Evolutionary conservation across 2,329 filamentous ascomycete genomes (phyloP).

Genomic region (Lasiodiplodia sp.): DNA sequence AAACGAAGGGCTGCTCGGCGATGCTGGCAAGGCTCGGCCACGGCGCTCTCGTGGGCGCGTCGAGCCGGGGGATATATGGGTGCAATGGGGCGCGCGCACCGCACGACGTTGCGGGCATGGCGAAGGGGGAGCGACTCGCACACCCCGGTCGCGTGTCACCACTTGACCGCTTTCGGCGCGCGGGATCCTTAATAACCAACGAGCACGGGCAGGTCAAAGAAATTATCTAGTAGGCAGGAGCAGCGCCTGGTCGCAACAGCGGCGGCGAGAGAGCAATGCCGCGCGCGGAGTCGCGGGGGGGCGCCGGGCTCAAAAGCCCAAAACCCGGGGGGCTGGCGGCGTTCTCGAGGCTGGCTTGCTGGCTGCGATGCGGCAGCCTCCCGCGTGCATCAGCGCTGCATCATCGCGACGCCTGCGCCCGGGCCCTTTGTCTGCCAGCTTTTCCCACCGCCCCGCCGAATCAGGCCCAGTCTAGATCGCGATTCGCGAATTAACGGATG

Average conservation of each 20-base stretch:
- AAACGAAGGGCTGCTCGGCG: slow-evolving; percentile 36
- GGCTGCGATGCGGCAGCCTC: slow-evolving; percentile 11
- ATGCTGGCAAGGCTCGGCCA: slow-evolving; percentile 43
- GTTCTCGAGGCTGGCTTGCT: slow-evolving; percentile 11
- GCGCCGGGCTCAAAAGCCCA: neutral
- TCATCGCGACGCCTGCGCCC: slow-evolving; percentile 14
- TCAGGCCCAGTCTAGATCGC: slow-evolving; percentile 24
- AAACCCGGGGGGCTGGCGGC: slow-evolving; percentile 26
- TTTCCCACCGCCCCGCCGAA: slow-evolving; percentile 5
- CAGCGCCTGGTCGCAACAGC: slow-evolving; percentile 7
- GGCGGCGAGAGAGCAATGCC: neutral
- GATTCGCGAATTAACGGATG: slow-evolving; percentile 24
- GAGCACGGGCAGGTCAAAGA: slow-evolving; percentile 26
- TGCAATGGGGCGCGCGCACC: slow-evolving; percentile 17
- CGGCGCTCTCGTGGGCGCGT: slow-evolving; percentile 37
- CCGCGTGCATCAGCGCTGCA: slow-evolving; percentile 22
- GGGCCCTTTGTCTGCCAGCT: slow-evolving; percentile 5
- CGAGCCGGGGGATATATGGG: slow-evolving; percentile 32
- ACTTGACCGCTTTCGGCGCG: slow-evolving; percentile 28
- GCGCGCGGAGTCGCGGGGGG: neutral
- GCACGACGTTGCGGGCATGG: slow-evolving; percentile 31
- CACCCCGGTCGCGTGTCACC: slow-evolving; percentile 28
- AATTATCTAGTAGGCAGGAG: slow-evolving; percentile 20
- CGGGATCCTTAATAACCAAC: slow-evolving; percentile 30
- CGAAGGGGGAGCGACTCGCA: slow-evolving; percentile 26